Evolutionary conservation across 1,284 basidiomycete genomes (phyloP).

Genomic region (Cutaneotrichosporon dermatis): DNA sequence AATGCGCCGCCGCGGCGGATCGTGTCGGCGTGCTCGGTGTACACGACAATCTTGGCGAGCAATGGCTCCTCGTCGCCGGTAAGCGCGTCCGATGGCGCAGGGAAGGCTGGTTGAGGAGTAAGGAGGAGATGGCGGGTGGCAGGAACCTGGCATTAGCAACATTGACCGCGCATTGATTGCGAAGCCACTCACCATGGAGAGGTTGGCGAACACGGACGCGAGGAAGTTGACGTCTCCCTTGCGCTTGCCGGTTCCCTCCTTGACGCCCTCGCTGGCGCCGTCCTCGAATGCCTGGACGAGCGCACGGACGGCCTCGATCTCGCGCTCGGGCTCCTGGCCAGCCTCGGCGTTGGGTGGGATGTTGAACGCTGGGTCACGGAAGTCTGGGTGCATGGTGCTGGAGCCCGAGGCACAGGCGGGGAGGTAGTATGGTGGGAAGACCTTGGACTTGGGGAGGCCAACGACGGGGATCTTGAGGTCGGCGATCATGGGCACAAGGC

Average conservation of each 20-base stretch:
- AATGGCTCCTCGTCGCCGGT: conserved; percentile 61
- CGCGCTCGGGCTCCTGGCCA: conserved; percentile 53
- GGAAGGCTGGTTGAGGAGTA: conserved; percentile 45
- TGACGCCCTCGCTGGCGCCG: conserved; percentile 58
- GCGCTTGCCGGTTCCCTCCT: conserved; percentile 52
- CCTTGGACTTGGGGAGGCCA: conserved; percentile 49
- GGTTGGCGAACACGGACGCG: conserved; percentile 84
- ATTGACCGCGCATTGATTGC: too few species aligned
- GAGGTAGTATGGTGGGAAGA: conserved; percentile 59
- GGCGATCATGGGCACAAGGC: conserved; percentile 64
- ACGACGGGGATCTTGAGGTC: conserved; percentile 65
- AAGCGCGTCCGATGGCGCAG: conserved; percentile 30
- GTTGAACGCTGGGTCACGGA: conserved; percentile 32
- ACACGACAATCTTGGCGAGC: conserved; percentile 71
- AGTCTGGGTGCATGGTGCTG: conserved; percentile 52
- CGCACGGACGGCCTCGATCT: conserved; percentile 65
- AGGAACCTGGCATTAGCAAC: conserved; percentile 26
- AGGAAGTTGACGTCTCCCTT: conserved; percentile 82
- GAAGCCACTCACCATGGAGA: conserved; percentile 61
- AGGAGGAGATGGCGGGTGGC: conserved; percentile 40
- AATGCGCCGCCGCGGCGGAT: conserved; percentile 81
- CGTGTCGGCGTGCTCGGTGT: conserved; percentile 79
- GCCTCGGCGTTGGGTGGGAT: conserved; percentile 62
- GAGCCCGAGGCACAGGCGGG: conserved; percentile 69
- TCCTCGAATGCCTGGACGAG: conserved; percentile 81